A percentile compares a stretch with the other conserved stretches of the same genome.
Conservation (phyloP, 352 stramenopile species). For the Phytophthora foliorum region DNA sequence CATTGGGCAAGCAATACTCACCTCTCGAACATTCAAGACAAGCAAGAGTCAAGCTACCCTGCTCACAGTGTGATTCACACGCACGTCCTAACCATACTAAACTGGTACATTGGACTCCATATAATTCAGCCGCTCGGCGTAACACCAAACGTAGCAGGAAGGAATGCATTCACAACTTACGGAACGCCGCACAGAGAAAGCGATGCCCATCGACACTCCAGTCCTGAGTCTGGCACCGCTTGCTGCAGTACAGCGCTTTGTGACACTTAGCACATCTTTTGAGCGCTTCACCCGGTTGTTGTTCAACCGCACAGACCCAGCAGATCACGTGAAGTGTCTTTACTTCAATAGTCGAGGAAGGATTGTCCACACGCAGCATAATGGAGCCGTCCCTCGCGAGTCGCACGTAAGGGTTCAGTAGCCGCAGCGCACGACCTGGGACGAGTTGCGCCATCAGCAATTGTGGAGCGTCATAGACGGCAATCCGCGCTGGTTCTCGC, state of each 20-base stretch:
- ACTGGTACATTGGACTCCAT: too few species aligned
- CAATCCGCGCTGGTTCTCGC: neutral
- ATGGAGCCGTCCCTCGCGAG: neutral
- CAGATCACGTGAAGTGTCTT: neutral
- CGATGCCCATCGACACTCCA: neutral
- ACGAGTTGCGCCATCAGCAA: neutral
- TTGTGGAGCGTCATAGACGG: neutral
- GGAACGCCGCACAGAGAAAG: neutral
- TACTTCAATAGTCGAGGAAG: neutral
- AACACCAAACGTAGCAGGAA: too few species aligned
- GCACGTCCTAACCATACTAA: too few species aligned
- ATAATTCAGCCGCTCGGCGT: too few species aligned
- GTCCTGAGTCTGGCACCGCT: neutral
- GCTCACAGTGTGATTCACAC: too few species aligned
- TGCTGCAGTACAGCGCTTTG: neutral
- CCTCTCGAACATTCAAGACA: too few species aligned
- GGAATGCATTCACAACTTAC: too few species aligned
- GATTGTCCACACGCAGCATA: neutral
- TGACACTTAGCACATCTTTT: neutral
- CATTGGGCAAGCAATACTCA: too few species aligned
- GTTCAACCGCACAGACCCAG: neutral
- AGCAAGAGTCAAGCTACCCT: too few species aligned
- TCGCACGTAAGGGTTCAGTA: neutral
- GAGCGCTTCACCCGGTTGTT: neutral
- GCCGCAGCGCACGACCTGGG: neutral